Conservation (phyloP, 116 monocot species). For the Zostera marina region DNA sequence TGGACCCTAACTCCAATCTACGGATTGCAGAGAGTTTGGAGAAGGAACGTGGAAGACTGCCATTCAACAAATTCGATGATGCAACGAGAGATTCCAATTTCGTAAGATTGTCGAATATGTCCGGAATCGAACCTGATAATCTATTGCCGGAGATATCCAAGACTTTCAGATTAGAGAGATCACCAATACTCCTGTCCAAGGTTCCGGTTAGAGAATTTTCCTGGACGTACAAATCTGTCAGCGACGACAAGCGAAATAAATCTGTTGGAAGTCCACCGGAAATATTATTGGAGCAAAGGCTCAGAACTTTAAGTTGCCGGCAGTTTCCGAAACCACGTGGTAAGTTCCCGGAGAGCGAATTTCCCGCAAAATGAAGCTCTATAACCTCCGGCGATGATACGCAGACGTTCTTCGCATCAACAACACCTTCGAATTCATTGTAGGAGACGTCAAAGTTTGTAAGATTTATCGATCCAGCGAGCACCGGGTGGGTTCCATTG, state of each 20-base stretch:
- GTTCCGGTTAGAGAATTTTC: conserved; percentile 33
- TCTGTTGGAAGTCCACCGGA: conserved; percentile 40
- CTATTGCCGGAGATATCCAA: conserved; percentile 56
- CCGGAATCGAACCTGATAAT: conserved; percentile 42
- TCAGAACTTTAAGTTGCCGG: conserved; percentile 15
- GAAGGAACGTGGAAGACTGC: conserved; percentile 48
- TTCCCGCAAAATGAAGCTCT: conserved; percentile 30
- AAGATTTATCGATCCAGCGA: conserved; percentile 19
- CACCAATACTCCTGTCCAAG: conserved; percentile 28
- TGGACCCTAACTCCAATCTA: conserved; percentile 41
- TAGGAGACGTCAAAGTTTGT: conserved; percentile 23
- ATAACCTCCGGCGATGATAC: conserved; percentile 14
- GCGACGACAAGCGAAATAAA: conserved; percentile 42
- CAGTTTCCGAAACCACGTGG: conserved; percentile 31
- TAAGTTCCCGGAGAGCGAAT: conserved; percentile 30
- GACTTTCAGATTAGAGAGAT: conserved; percentile 47
- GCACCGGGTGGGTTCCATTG: conserved; percentile 18
- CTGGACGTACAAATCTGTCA: conserved; percentile 26
- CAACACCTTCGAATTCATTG: conserved; percentile 20
- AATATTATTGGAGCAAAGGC: conserved; percentile 25
- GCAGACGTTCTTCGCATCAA: conserved; percentile 28
- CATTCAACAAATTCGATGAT: conserved; percentile 39
- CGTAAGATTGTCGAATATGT: conserved; percentile 25
- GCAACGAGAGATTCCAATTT: conserved; percentile 31
- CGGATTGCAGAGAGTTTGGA: conserved; percentile 29